Evolutionary conservation across 352 stramenopile species (phyloP), one percentile per base, ranked within the genome.

Genomic region (Pythium chondricola): DNA sequence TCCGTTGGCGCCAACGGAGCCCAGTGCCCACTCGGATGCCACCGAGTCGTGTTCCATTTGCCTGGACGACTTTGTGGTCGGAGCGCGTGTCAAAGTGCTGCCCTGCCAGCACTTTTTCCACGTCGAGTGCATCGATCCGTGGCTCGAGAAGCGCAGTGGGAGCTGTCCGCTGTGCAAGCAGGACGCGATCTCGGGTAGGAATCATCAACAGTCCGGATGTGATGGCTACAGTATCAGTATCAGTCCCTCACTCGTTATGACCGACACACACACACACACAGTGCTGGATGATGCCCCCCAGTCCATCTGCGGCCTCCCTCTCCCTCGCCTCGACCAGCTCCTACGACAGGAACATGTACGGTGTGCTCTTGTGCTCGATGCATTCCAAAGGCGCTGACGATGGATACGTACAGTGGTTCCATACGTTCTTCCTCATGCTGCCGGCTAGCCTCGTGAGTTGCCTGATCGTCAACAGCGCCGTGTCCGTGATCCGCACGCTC

Each of bases 81-180:
- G 66, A 30, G 67, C 71, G 6, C 55, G 68, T 22, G 72, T 93
- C 18, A 90, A 90, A 55, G 64, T 93, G 24, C 69, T 95, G 26
- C 82, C 84, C 16, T 95, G 84, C 36, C 73, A 86, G 21, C 84
- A 95, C 44, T 86, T 87, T 46, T 95, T 86, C 46, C 84, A 95
- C 43, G 73, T 85, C 13, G 60, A 82, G 20, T 95, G 84, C 51
- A 95, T 95, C 40, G 80, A 91, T 29, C 78, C 76, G 36, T 95
- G 84, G 84, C 74, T 95, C 8, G 83, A 91, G 42, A 56, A 63
- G 6, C 76, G 76, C 39, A 92, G 80, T 58, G 74, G 79, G 25
- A 53, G 70, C 9, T 95, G 84, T 43, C 84, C 84, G 29, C 71
- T 95, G 6, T 95, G 84, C 59, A 92, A 93, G 29, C 76, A 85